These are phyloP conservation scores for Pulveroboletus ravenelii DNA, from an alignment of 768 basidiomycete species.

Conservation along the genomic window DNA sequence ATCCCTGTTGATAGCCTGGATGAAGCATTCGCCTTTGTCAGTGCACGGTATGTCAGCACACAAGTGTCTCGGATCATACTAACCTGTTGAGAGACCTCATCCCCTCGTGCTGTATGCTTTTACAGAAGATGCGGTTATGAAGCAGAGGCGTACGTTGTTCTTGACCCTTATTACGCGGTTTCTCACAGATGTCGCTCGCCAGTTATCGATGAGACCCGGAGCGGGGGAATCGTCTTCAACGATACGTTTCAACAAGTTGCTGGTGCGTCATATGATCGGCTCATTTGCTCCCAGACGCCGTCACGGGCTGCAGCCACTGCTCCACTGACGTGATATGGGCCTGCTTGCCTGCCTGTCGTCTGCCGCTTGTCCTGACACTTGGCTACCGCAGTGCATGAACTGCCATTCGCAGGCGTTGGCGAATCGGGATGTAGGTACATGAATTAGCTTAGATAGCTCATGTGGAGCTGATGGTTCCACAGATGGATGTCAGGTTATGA, in stretches of 20 bases:
- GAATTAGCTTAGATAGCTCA: background rate
- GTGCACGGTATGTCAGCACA: slow-evolving; percentile 39
- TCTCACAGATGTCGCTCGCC: background rate
- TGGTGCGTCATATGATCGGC: slow-evolving; percentile 30
- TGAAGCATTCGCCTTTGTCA: slow-evolving; percentile 53
- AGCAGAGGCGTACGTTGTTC: slow-evolving; percentile 34
- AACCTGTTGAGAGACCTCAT: slow-evolving; percentile 38
- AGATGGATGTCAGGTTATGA: slow-evolving; percentile 55
- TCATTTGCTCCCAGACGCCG: no score
- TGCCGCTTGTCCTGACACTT: background rate
- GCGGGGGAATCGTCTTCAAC: slow-evolving; percentile 55
- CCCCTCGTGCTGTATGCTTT: slow-evolving; percentile 66
- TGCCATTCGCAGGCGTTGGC: slow-evolving; percentile 55
- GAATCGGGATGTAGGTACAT: slow-evolving; percentile 56
- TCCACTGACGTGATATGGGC: no score
- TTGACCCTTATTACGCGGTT: background rate
- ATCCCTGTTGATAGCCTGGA: slow-evolving; percentile 51
- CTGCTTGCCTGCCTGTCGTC: no score
- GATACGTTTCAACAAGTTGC: slow-evolving; percentile 54
- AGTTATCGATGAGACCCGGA: slow-evolving; percentile 55
- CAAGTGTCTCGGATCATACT: background rate
- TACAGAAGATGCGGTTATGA: slow-evolving; percentile 42
- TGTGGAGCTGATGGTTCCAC: background rate
- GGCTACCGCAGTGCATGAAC: slow-evolving; percentile 26
- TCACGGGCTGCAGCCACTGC: no score